A percentile compares a stretch with the other conserved stretches of the same genome.
phyloP scores from a whole-genome alignment of 176 grass and related monocot species.

The Secale cereale region DNA sequence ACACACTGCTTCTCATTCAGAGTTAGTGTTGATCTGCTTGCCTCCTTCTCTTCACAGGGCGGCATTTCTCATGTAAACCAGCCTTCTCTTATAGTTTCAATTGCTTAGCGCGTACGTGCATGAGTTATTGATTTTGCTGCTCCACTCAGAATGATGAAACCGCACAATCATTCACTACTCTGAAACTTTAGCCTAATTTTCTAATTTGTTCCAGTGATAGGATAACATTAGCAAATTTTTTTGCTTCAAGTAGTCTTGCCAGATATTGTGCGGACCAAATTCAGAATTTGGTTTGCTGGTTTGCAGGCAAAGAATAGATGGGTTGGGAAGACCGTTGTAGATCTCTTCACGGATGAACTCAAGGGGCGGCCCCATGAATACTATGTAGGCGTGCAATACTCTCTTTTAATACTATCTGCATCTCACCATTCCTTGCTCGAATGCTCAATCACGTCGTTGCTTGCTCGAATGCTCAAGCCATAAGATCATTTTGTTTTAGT shows the following conservation, averaged over 20 bases:
- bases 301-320: conserved; percentile 91
- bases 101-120: background rate
- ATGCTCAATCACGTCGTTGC: too few relatives aligned
- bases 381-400: conserved; percentile 50
- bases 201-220: too few relatives aligned
- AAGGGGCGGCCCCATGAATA: conserved; percentile 71
- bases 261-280: conserved; percentile 5
- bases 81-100: background rate
- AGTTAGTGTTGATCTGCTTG: too few relatives aligned
- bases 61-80: conserved; percentile 75
- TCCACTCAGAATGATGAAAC: too few relatives aligned
- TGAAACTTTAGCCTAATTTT: too few relatives aligned
- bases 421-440: background rate
- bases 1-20: too few relatives aligned
- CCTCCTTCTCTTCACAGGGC: conserved; percentile 43
- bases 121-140: background rate
- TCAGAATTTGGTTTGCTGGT: conserved; percentile 6
- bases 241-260: background rate
- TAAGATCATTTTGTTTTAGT: background rate
- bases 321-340: conserved; percentile 88
- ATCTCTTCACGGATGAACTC: conserved; percentile 93
- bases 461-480: background rate
- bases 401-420: background rate
- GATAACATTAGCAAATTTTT: background rate
- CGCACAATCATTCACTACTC: too few relatives aligned